Evolutionary conservation across 768 basidiomycete genomes (phyloP).

Genomic region (Tulasnella sp.): DNA sequence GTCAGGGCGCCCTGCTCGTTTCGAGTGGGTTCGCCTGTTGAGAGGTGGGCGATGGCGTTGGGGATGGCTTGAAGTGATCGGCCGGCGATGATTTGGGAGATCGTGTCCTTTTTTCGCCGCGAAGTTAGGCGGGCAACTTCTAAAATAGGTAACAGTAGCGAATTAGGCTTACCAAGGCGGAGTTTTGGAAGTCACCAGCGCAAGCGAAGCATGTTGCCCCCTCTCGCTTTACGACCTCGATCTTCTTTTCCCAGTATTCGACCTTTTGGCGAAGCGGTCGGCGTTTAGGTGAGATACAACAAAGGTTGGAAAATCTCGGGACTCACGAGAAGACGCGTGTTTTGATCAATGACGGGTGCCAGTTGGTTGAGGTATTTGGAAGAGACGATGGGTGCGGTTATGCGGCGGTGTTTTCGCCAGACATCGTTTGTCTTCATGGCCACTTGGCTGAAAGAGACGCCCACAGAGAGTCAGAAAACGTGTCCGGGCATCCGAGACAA

Average conservation of each 20-base stretch:
- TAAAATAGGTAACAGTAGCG: background rate
- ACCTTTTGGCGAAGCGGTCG: background rate
- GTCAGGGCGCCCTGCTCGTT: background rate
- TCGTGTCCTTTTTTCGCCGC: background rate
- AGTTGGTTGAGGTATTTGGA: conserved; percentile 3
- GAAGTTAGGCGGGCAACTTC: background rate
- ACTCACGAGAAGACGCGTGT: background rate
- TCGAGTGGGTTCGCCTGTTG: background rate
- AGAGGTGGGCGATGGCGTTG: background rate
- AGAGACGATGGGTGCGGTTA: background rate
- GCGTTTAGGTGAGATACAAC: too few relatives aligned
- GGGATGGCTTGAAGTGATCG: background rate
- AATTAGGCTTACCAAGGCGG: background rate
- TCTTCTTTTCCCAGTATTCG: conserved; percentile 16
- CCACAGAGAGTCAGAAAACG: background rate
- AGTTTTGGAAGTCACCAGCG: background rate
- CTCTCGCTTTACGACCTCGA: background rate
- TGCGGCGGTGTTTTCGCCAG: conserved; percentile 12
- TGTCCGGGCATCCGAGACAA: background rate
- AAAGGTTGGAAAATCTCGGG: too few relatives aligned
- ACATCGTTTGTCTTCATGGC: conserved; percentile 2
- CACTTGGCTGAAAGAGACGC: background rate
- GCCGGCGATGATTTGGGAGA: conserved; percentile 3
- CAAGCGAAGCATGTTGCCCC: conserved; percentile 13
- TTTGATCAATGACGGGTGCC: background rate